These are phyloP conservation scores for Rhodofomes roseus DNA, from an alignment of 1,284 basidiomycete species.

Conservation along the genomic window DNA sequence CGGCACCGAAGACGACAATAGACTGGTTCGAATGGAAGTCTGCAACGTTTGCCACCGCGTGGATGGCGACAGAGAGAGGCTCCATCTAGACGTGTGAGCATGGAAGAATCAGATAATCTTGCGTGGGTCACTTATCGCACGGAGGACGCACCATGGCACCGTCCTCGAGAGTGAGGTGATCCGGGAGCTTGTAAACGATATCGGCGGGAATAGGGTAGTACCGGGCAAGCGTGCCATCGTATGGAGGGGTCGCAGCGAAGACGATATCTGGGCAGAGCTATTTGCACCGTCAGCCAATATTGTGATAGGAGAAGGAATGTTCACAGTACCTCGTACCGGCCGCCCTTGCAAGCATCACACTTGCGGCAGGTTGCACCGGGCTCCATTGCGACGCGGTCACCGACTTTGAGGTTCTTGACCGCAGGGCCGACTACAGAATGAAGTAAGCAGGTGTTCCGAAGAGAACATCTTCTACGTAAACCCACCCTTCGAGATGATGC, in stretches of 20 bases:
- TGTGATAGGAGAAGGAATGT: conserved; percentile 3
- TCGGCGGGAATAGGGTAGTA: conserved; percentile 79
- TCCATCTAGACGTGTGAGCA: conserved; percentile 68
- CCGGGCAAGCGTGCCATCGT: conserved; percentile 83
- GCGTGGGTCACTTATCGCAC: background rate
- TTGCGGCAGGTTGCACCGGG: conserved; percentile 74
- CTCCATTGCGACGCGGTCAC: conserved; percentile 86
- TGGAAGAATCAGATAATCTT: background rate
- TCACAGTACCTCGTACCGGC: conserved; percentile 67
- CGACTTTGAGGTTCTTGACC: conserved; percentile 73
- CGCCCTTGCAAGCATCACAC: conserved; percentile 74
- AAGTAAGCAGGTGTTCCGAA: background rate
- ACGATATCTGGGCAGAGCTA: conserved; percentile 75
- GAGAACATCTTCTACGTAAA: background rate
- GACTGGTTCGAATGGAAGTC: conserved; percentile 69
- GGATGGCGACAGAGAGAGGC: conserved; percentile 89
- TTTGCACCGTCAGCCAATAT: background rate
- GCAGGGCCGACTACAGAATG: conserved; percentile 54
- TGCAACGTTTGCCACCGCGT: conserved; percentile 81
- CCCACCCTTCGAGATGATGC: conserved; percentile 50
- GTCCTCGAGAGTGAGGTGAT: conserved; percentile 74
- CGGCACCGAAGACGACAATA: conserved; percentile 84
- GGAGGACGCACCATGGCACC: conserved; percentile 67
- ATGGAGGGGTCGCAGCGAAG: conserved; percentile 88
- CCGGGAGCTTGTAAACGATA: conserved; percentile 71